Evolutionary conservation across 1,284 basidiomycete species (phyloP).

Genomic region (Pisolithus thermaeus): DNA sequence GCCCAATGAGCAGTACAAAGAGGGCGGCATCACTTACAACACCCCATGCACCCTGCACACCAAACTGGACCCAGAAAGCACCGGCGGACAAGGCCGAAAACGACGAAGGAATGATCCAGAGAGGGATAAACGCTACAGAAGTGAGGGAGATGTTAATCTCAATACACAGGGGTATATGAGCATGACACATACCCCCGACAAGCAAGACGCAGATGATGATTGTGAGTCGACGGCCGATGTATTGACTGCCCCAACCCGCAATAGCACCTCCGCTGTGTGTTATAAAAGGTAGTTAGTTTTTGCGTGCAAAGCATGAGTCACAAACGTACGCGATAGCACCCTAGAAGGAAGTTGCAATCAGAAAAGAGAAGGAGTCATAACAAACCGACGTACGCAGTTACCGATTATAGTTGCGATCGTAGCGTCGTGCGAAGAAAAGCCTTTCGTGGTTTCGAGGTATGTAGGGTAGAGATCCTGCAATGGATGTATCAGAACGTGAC

Average conservation of each 20-base stretch:
- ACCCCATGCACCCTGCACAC: conserved; percentile 82
- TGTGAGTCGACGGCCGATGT: conserved; percentile 82
- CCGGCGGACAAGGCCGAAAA: conserved; percentile 69
- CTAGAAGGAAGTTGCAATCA: conserved; percentile 39
- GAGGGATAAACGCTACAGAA: conserved; percentile 59
- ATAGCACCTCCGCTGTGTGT: conserved; percentile 62
- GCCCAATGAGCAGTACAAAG: conserved; percentile 12
- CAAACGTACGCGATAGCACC: conserved; percentile 61
- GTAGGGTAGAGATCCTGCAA: conserved; percentile 71
- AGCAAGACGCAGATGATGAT: conserved; percentile 63
- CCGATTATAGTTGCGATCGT: conserved; percentile 90
- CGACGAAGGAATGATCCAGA: conserved; percentile 77
- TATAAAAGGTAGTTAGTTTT: conserved; percentile 15
- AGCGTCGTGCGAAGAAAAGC: conserved; percentile 52
- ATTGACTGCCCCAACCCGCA: conserved; percentile 78
- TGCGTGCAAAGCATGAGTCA: conserved; percentile 21
- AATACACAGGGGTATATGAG: neutral
- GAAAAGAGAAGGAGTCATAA: neutral
- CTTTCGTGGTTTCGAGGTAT: conserved; percentile 63
- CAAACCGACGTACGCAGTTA: conserved; percentile 58
- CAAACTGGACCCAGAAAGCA: conserved; percentile 82
- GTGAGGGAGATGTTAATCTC: neutral
- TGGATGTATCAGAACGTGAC: neutral
- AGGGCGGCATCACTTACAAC: conserved; percentile 40
- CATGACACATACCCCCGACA: conserved; percentile 33